Evolutionary conservation across 2,329 filamentous ascomycete species (phyloP), one percentile per base, ranked within the genome.

Genomic region (Aspergillus piperis): DNA sequence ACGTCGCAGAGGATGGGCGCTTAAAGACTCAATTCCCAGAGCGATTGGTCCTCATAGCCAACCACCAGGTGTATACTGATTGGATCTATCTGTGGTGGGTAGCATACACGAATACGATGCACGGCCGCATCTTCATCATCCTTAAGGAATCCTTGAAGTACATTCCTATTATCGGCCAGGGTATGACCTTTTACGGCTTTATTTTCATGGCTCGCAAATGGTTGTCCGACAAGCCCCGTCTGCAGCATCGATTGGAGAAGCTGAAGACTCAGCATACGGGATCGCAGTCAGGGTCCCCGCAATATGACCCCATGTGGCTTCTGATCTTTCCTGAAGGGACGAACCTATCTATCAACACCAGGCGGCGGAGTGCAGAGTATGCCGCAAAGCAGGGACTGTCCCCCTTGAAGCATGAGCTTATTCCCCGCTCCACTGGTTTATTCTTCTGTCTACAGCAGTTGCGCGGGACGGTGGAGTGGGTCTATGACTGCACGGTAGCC

Each of bases 401-500:
- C 54, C 80, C 86, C 39, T 82, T 86, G 77, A 84, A 83, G 62
- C 83, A 88, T 66, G 78, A 82, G 61, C 77, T 88, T n/a, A 72
- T 88, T 38, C 86, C 86, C 1, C 79, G 86, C 49, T 85, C 83
- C 58, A 88, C 85, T 3, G 86, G 86, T 2, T 71, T 88, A 5
- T 80, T 82, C 41, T 88, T 87, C 71, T 88, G 85, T 68, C 69
- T 88, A 50, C 82, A 87, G 59, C 82, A 88, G 64, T 67, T 88
- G 53, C 79, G 77, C 44, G 79, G 82, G 8, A 85, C 84, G 0
- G 84, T 86, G n/a, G 83, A 87, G 25, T 88, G 83, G 80, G 77
- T 88, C 1, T 88, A 88, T 67, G 86, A 88, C 67, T 97, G 93
- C 76, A 98, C 95, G 0, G 89, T 99, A 59, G 93, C 92, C 4